Percentiles rank a stretch among this genome's conserved stretches.
Evolutionary conservation across 306 rosid genomes (phyloP).

Genomic region (Rosa chinensis): DNA sequence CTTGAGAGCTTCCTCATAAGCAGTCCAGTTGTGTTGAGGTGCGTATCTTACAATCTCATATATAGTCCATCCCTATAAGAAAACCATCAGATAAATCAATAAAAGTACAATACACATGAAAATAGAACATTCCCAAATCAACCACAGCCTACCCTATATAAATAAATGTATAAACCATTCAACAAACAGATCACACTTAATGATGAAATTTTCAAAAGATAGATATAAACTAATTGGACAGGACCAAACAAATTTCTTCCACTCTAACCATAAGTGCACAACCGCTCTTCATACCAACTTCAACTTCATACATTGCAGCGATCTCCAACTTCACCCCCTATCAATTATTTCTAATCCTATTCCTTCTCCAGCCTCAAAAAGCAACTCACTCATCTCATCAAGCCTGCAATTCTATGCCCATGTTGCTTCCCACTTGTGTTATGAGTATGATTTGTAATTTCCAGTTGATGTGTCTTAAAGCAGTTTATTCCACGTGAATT

Average conservation of each 20-base stretch:
- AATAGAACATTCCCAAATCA: neutral
- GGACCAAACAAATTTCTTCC: neutral
- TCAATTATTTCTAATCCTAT: neutral
- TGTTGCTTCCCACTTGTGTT: neutral
- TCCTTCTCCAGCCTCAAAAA: neutral
- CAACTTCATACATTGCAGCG: neutral
- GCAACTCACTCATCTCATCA: conserved; percentile 5
- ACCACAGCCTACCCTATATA: neutral
- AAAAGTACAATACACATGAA: neutral
- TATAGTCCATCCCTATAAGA: conserved; percentile 83
- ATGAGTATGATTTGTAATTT: neutral
- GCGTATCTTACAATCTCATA: conserved; percentile 91
- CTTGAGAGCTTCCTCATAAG: conserved; percentile 96
- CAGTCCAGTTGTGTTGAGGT: conserved; percentile 92
- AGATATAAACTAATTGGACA: neutral
- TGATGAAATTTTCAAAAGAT: neutral
- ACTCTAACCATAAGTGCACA: conserved; percentile 4
- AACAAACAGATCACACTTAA: neutral
- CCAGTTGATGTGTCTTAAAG: neutral
- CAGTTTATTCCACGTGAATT: neutral
- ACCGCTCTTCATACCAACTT: neutral
- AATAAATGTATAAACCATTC: neutral
- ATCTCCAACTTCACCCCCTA: neutral
- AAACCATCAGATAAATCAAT: conserved; percentile 4
- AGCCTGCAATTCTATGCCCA: neutral